Conservation (phyloP, 139 green algal species). For the Bryopsis sp. region DNA sequence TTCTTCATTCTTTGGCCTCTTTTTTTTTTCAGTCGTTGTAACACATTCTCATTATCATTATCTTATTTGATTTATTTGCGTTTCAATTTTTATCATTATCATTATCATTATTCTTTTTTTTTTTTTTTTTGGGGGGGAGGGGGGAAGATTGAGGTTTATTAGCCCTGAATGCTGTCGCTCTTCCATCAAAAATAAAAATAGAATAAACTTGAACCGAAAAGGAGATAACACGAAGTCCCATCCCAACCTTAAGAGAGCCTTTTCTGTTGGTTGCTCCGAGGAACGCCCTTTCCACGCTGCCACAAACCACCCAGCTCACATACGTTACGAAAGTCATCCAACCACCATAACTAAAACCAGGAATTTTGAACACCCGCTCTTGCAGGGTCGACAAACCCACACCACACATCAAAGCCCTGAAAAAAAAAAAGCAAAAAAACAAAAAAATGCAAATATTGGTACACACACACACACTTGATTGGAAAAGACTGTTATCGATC, state of each 20-base stretch:
- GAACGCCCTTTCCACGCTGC: constrained; percentile 26
- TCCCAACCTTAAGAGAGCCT: constrained; percentile 25
- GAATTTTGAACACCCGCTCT: constrained; percentile 50
- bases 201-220: background rate
- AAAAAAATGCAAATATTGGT: background rate
- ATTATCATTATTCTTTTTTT: no score
- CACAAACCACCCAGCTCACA: constrained; percentile 39
- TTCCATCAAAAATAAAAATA: background rate
- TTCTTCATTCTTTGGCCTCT: no score
- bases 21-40: no score
- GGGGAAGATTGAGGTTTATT: no score
- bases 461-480: no score
- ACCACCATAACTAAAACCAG: constrained; percentile 42
- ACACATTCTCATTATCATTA: no score
- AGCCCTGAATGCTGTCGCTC: no score
- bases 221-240: background rate
- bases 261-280: constrained; percentile 28
- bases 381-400: constrained; percentile 47
- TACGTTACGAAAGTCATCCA: constrained; percentile 60
- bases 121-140: no score
- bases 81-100: no score
- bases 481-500: background rate
- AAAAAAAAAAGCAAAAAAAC: constrained; percentile 3
- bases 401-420: constrained; percentile 24
- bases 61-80: no score